Evolutionary conservation across 192 early-diverging fungal species (phyloP).

Genomic region (Chytriomyces confervae): DNA sequence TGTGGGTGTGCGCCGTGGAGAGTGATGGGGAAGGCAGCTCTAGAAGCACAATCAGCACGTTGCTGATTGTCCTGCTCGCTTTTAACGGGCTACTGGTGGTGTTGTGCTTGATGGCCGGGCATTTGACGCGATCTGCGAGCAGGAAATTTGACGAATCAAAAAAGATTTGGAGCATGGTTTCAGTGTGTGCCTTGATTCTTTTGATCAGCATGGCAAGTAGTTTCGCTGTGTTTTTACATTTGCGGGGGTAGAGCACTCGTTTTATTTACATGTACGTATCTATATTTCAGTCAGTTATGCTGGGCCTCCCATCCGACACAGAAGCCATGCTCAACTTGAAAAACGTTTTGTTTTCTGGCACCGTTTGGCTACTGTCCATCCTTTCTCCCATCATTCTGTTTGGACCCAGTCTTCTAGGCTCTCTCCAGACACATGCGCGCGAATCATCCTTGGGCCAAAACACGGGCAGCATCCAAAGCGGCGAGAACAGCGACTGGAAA

Average conservation of each 20-base stretch:
- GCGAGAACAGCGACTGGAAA: no score
- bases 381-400: neutral
- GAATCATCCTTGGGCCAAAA: no score
- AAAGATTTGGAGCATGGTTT: neutral
- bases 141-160: conserved; percentile 14
- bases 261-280: no score
- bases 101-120: neutral
- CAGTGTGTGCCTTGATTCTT: neutral
- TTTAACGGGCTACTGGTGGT: conserved; percentile 5
- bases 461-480: no score
- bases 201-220: neutral
- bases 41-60: neutral
- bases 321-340: neutral
- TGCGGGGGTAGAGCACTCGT: no score
- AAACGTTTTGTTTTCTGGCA: neutral
- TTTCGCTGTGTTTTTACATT: no score
- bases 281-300: neutral
- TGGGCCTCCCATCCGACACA: neutral
- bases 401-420: no score
- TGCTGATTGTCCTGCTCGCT: neutral
- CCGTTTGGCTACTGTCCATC: neutral
- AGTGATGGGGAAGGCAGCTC: neutral
- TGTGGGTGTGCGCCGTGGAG: neutral
- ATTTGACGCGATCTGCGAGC: neutral
- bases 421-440: no score